Base-by-base conservation (phyloP, 345 rosid genomes). In the Mangifera indica region DNA sequence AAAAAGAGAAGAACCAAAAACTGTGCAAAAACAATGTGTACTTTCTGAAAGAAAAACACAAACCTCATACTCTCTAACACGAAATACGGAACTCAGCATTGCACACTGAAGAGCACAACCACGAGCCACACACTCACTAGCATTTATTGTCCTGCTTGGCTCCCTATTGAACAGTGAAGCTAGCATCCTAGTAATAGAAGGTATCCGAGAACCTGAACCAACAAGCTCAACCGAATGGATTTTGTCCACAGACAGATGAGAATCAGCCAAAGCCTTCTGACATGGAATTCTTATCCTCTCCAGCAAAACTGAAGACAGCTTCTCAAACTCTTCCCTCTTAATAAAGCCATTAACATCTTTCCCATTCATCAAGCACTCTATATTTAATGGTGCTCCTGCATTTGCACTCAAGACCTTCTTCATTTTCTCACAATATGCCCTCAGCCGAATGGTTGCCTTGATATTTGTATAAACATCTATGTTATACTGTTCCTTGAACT, bases 21-120 rank as follows among this genome's bases (percentile, higher is more conserved):
- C 7, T 12, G 55, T n/a, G 18, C 17, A 14, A 60, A 60, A 71
- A 32, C 4, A 70, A 26, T 60, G 45, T 18, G 46, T 44, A n/a
- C n/a, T 46, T 7, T 9, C 32, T 32, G 26, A 60, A 12, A 48
- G 58, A 60, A 29, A 60, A 71, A 3, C 57, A 76, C 77, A 15
- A 78, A 86, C 89, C 90, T 86, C 88, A 77, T 78, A 84, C 56
- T 86, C 90, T 77, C 83, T 82, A 59, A 84, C 87, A n/a, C 86
- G 82, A 17, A 81, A 86, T 73, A 79, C 44, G 54, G 93, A 89
- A 75, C 91, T 85, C 55, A 89, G 88, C 88, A 89, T 87, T 67
- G 93, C 91, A 74, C 93, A 87, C 52, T 89, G 91, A 70, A 89
- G 85, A 48, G 93, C 91, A 81, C 93, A 89, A 55, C 91, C 91